Base-by-base conservation (phyloP, 768 basidiomycete genomes). In the Kwoniella europaea region DNA sequence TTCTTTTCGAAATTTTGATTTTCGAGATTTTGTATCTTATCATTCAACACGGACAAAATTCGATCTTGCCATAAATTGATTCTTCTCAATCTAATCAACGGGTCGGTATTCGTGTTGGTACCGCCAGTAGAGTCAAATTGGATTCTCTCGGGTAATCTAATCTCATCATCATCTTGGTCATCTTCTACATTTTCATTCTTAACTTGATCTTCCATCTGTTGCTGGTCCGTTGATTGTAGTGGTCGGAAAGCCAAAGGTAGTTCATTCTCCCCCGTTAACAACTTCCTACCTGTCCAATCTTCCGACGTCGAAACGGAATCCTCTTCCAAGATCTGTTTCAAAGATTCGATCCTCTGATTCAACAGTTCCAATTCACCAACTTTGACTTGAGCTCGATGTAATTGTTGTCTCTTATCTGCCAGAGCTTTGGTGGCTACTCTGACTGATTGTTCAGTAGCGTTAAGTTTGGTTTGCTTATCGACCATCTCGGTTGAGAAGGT, bases 361-460 rank as follows among this genome's bases (percentile, higher is more conserved):
- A 91, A 86, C 74, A 92, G 89, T 74, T 97, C 95, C 12, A 94
- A 87, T 82, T 94, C 91, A 10, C 86, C 87, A 69, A 91, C 90
- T 46, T 88, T 87, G 0, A 84, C 79, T 82, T 94, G 91, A 89
- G 92, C 92, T 4, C 86, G 76, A 73, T 90, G 88, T 46, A 96
- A 90, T 76, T 93, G 91, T 77, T 90, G 91, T 56, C 97, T 90
- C 80, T 94, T 92, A 75, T 94, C 92, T 0, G 94, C 90, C 22
- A 99, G 89, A 75, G 93, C 91, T 65, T 92, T 90, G 2, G 96
- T 98, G 1, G 94, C 92, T 13, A 91, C 90, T 29, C 92, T 91
- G 12, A 99, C 88, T 74, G 94, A 91, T 4, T 89, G 89, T 82
- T 93, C 92, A 12, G 91, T 93, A 18, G 91, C 88, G 71, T 93